A percentile compares a stretch with the other conserved stretches of the same genome.
phyloP scores from a whole-genome alignment of 2,329 filamentous ascomycete species.

The Pestalotiopsis sp. region DNA sequence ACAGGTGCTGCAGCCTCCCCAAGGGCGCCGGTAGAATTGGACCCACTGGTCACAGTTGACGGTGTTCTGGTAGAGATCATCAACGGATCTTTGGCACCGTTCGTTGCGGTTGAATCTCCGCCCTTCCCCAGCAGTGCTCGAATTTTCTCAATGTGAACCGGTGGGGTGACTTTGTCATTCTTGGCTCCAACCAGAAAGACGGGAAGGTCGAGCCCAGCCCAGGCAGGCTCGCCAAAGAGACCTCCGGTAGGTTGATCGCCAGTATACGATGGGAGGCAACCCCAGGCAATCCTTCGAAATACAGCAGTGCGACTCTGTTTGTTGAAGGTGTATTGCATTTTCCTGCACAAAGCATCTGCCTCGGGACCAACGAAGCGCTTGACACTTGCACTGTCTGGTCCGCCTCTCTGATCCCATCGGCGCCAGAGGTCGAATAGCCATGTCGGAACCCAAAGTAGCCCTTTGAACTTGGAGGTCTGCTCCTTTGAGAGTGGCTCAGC shows the following conservation, averaged over 20 bases:
- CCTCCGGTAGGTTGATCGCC: slow-evolving; percentile 60
- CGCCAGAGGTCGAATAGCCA: slow-evolving; percentile 78
- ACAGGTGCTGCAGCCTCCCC: slow-evolving; percentile 53
- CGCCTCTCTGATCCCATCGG: slow-evolving; percentile 77
- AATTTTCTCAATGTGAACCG: slow-evolving; percentile 72
- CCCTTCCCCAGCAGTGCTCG: slow-evolving; percentile 38
- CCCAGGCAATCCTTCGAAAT: slow-evolving; percentile 80
- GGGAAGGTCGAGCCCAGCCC: slow-evolving; percentile 73
- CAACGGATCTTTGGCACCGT: not conserved
- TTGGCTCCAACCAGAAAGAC: slow-evolving; percentile 80
- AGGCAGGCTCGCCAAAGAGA: slow-evolving; percentile 69
- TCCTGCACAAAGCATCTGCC: slow-evolving; percentile 67
- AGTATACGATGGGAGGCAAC: slow-evolving; percentile 65
- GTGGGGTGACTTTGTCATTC: slow-evolving; percentile 75
- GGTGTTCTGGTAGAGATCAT: not conserved
- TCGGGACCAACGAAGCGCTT: slow-evolving; percentile 72
- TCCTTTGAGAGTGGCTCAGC: slow-evolving; percentile 63
- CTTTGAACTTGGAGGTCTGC: slow-evolving; percentile 53
- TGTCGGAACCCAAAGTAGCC: slow-evolving; percentile 69
- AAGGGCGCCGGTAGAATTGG: slow-evolving; percentile 24
- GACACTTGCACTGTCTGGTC: slow-evolving; percentile 77
- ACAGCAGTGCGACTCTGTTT: slow-evolving; percentile 80
- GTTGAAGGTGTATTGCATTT: slow-evolving; percentile 76
- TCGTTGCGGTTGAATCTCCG: not conserved
- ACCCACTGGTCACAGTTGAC: not conserved